phyloP scores from a whole-genome alignment of 2,329 filamentous ascomycete species.

The Onygenales sp. region DNA sequence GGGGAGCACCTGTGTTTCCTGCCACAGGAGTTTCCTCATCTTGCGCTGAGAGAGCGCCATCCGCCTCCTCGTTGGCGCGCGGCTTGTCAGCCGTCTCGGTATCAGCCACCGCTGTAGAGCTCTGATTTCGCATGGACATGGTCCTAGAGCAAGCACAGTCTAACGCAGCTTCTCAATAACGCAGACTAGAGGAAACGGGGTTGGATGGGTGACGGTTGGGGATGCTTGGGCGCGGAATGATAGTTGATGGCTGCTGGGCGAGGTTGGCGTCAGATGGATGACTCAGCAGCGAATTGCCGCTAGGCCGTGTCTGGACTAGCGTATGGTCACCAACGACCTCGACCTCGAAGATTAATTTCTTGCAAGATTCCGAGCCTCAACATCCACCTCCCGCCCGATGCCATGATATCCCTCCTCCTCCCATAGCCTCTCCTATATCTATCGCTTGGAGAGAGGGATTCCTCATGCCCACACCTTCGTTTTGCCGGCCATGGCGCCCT shows the following conservation, averaged over 20 bases:
- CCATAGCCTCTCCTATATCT: neutral
- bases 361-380: neutral
- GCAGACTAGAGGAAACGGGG: no score
- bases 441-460: neutral
- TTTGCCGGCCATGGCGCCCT: constrained; percentile 1
- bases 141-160: no score
- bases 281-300: neutral
- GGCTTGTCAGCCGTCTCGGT: no score
- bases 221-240: neutral
- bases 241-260: neutral
- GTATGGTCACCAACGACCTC: no score
- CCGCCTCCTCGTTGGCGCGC: no score
- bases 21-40: neutral
- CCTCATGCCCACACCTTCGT: neutral
- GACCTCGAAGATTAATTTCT: neutral
- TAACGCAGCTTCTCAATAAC: no score
- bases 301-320: neutral
- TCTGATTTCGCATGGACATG: no score
- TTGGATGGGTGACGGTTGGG: no score
- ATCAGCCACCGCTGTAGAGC: no score
- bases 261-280: neutral
- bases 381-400: neutral
- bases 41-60: no score
- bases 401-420: neutral
- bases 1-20: neutral